A percentile compares a stretch with the other conserved stretches of the same genome.
Conservation (phyloP, 2,329 filamentous ascomycete species). For the Cryphonectria nitschkei region DNA sequence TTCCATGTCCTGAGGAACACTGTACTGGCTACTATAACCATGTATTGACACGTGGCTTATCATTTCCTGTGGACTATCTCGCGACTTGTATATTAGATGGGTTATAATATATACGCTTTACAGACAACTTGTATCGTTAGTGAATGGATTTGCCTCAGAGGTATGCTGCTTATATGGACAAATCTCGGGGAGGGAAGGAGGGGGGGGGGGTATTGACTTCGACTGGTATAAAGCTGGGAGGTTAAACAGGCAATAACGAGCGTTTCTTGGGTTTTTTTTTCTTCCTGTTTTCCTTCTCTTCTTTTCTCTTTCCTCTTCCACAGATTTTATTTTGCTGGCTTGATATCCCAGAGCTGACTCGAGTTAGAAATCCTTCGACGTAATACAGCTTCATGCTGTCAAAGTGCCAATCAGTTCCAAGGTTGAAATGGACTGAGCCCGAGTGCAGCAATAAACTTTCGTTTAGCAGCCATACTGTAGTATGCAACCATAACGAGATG, state of each 20-base stretch:
- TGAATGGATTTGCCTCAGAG: not conserved
- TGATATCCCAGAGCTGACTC: not conserved
- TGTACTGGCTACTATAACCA: too few species aligned
- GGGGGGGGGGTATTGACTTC: not conserved
- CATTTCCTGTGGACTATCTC: too few species aligned
- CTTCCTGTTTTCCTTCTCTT: not conserved
- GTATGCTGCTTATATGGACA: not conserved
- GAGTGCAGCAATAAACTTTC: not conserved
- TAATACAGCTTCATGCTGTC: not conserved
- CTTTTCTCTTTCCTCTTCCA: not conserved
- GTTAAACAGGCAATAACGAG: not conserved
- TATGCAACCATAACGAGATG: not conserved
- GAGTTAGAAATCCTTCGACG: not conserved
- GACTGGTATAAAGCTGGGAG: not conserved
- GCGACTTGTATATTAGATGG: too few species aligned
- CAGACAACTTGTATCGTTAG: not conserved
- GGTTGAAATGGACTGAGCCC: not conserved
- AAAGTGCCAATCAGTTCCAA: not conserved
- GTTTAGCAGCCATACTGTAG: not conserved
- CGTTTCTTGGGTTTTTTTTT: not conserved
- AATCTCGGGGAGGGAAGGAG: too few species aligned
- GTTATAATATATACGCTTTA: not conserved
- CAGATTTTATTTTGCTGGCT: not conserved
- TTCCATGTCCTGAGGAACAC: too few species aligned
- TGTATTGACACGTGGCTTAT: too few species aligned